Evolutionary conservation across 2,329 filamentous ascomycete species (phyloP).

Genomic region (Aspergillus nomiae): DNA sequence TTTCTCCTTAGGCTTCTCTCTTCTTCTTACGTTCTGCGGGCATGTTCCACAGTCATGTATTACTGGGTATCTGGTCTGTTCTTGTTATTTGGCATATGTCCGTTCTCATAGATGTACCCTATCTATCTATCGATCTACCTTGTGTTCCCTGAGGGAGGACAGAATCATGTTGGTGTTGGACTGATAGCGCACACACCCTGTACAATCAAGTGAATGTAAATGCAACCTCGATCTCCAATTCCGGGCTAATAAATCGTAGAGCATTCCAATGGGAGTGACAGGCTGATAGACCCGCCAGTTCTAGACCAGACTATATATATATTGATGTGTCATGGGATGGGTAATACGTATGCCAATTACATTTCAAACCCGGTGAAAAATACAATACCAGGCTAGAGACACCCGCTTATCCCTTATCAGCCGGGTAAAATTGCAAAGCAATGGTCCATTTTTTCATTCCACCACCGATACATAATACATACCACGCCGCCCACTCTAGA

Average conservation of each 20-base stretch:
- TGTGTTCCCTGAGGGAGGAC: constrained; percentile 15
- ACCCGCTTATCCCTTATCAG: not conserved
- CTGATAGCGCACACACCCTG: not conserved
- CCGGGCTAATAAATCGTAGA: not conserved
- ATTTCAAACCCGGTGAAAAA: constrained; percentile 3
- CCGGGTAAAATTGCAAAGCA: constrained; percentile 13
- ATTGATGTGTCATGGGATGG: not conserved
- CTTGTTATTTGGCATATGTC: constrained; percentile 18
- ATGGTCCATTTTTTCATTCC: constrained; percentile 5
- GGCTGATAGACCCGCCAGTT: not conserved
- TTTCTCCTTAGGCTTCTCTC: constrained; percentile 13
- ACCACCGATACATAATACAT: not conserved
- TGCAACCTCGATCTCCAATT: not conserved
- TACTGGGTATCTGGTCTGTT: constrained; percentile 36
- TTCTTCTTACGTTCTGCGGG: constrained; percentile 24
- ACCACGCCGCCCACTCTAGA: not conserved
- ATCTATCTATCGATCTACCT: constrained; percentile 10
- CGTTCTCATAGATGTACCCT: constrained; percentile 26
- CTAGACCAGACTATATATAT: not conserved
- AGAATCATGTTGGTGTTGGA: constrained; percentile 13
- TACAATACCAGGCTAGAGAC: not conserved
- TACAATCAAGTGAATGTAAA: constrained; percentile 9
- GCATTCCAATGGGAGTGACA: no score
- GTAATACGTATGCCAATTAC: not conserved
- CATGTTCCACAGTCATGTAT: constrained; percentile 34